Base-by-base conservation (phyloP, 129 eudicot genomes). In the Solidago caesia region DNA sequence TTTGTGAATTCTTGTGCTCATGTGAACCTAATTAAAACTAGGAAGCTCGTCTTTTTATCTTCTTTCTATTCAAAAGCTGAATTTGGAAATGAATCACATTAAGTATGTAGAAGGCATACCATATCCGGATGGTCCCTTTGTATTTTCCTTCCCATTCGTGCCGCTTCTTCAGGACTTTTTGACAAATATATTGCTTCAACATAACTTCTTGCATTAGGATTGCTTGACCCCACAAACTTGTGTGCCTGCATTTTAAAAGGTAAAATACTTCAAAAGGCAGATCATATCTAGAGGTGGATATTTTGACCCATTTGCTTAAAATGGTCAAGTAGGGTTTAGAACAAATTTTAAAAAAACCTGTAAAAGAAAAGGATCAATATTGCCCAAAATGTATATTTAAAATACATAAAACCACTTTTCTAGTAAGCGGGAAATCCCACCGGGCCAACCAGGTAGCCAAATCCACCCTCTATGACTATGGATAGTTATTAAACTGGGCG, bases 81-180 rank as follows among this genome's bases (percentile, higher is more conserved):
- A 56, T 56, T 55, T 56, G 4, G 25, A 56, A 27, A 56, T 56
- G 1, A 2, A n/a, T 65, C 33, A 42, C 10, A 68, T 7, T 4
- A 67, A 76, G 60, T 62, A 42, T 46, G 65, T 56, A 15, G 53
- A 84, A 80, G 71, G 52, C 45, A 16, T 85, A 94, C 99, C 93
- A 88, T 83, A 78, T 87, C 83, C 4, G 99, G 91, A 41, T 67
- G 82, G 79, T 78, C 87, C 84, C 93, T 85, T 73, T 94, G 99
- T 60, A 80, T 68, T 77, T 74, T 87, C 91, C 99, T 88, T 76
- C 97, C 99, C 52, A 85, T 66, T 10, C 94, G 86, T 42, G 99
- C 99, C 70, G 99, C 99, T 87, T 94, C 99, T 81, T 94, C 99
- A 0, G 99, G 97, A 74, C 99, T 94, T 81, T 81, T 91, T 61